Base-by-base conservation (phyloP, 129 eudicot genomes). In the Solidago caesia region DNA sequence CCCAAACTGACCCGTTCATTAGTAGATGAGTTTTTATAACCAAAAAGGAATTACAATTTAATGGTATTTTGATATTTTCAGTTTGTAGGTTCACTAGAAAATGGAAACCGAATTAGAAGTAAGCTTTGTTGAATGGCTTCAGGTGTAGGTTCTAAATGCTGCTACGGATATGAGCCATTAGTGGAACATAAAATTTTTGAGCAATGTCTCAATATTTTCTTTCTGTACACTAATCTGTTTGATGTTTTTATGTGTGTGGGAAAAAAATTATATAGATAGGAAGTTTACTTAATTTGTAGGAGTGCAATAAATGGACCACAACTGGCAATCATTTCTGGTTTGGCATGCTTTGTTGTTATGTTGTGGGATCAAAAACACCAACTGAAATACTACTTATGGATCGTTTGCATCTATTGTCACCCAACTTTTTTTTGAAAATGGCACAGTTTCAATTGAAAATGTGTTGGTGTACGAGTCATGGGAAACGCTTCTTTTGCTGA, bases 61-160 rank as follows among this genome's bases (percentile, higher is more conserved):
- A 16, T 8, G 44, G 63, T 77, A 59, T 69, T 29, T 46, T 59
- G 53, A 69, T 49, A 9, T 49, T 62, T 69, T 27, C 53, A 39
- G 39, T 44, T 49, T 77, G 70, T 60, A 77, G 76, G 44, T 64
- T 58, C 9, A 60, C 25, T 4, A 33, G 39, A 33, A 33, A 33
- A 0, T 33, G 39, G 39, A 33, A 33, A 0, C 3, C 39, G 39
- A 33, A 33, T 33, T 33, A 33, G 68, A 79, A 52, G 64, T 33
- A 33, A 65, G 78, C 69, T 64, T 78, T 44, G 14, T 44, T 52
- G 56, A 64, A 29, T 66, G 64, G 21, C 44, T 21, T 72, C 53
- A 72, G 63, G 64, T 46, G 16, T 25, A 46, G 69, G 48, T 42
- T 67, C 51, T 4, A 57, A 33, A 33, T 53, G 27, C 49, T 75